Percentiles rank a stretch among this genome's conserved stretches.
phyloP scores from a whole-genome alignment of 1,284 basidiomycete species.

The Heterobasidion occidentale region DNA sequence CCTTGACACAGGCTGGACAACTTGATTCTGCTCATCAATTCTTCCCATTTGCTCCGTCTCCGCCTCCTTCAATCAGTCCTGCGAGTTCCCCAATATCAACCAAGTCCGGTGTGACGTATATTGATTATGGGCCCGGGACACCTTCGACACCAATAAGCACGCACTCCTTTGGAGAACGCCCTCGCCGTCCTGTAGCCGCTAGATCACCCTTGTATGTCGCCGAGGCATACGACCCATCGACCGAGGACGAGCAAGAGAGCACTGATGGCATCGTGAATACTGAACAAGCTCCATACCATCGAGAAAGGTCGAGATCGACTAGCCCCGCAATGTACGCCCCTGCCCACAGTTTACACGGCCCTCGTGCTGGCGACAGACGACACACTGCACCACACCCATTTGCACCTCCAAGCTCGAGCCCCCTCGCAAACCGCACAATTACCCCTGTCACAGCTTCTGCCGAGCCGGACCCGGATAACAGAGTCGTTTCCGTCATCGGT shows the following conservation, averaged over 20 bases:
- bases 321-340: neutral
- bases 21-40: neutral
- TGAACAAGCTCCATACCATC: neutral
- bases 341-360: neutral
- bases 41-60: conserved; percentile 4
- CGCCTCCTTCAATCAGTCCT: conserved; percentile 1
- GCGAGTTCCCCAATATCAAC: conserved; percentile 2
- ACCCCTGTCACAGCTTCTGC: neutral
- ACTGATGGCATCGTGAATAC: neutral
- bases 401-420: conserved; percentile 9
- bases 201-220: neutral
- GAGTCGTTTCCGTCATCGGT: conserved; percentile 3
- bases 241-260: neutral
- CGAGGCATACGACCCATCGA: neutral
- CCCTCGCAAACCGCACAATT: conserved; percentile 6
- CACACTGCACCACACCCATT: conserved; percentile 5
- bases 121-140: neutral
- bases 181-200: neutral
- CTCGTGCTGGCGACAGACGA: neutral
- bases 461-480: neutral
- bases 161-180: neutral
- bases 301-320: neutral
- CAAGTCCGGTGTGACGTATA: conserved; percentile 4
- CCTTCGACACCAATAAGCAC: neutral
- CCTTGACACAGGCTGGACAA: neutral